These are phyloP conservation scores for Carex myosuroides DNA, from an alignment of 176 grass and related monocot genomes.

Conservation along the genomic window DNA sequence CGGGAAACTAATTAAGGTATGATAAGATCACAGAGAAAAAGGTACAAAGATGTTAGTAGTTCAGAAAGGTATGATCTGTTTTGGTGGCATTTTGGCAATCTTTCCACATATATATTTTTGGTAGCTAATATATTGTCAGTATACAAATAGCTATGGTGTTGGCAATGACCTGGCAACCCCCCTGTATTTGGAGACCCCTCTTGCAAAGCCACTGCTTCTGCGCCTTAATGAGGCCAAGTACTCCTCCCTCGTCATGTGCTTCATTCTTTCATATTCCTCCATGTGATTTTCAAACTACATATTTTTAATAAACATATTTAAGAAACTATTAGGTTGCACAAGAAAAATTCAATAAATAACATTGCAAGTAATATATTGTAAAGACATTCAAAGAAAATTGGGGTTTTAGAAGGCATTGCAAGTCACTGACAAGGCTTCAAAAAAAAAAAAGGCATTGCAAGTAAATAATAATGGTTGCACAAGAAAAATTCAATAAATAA, in stretches of 20 bases:
- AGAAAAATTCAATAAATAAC: neutral
- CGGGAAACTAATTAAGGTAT: neutral
- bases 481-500: neutral
- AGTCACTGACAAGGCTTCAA: too few relatives aligned
- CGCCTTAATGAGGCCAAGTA: conserved; percentile 53
- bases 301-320: neutral
- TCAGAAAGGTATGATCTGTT: neutral
- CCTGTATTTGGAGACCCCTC: conserved; percentile 68
- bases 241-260: conserved; percentile 44
- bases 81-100: neutral
- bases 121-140: neutral
- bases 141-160: neutral
- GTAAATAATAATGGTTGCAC: neutral
- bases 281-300: conserved; percentile 52
- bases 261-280: conserved; percentile 55
- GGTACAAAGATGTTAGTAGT: neutral
- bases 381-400: neutral
- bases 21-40: neutral
- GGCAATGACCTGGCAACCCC: conserved; percentile 58
- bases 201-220: conserved; percentile 67
- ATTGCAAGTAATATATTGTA: neutral
- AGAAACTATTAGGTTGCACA: neutral
- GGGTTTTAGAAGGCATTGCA: neutral
- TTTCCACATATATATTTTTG: neutral
- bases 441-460: neutral